Evolutionary conservation across 805 yeast species (phyloP), one percentile per base, ranked within the genome.

Genomic region (Kluyveromyces starmeri): DNA sequence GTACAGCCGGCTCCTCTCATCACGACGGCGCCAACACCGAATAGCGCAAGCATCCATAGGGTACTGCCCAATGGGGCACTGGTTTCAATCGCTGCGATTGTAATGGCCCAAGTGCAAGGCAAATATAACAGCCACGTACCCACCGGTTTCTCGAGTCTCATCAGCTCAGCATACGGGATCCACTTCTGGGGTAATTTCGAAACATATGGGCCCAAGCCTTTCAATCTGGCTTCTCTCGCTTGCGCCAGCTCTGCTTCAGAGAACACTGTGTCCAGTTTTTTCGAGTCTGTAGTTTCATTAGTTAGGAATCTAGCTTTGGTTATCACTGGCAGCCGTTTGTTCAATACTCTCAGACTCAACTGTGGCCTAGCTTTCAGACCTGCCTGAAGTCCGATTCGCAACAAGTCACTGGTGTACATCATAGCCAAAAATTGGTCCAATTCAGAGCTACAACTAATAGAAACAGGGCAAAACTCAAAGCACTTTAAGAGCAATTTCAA

Each of bases 1-100:
- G 95, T 88, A 56, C 99, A 92, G 0, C 98, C 99, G 2, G 96
- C 96, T 18, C 97, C 96, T 57, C 99, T 72, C 95, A 94, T 92
- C 12, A 89, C 68, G 25, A 88, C 50, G 0, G 96, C 73, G 10
- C 99, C 99, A 4, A 80, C 65, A 4, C 89, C 77, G 53, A 86
- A 92, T 10, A 86, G 61, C 0, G 73, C 68, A 21, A 84, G 53
- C 50, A 78, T 83, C 50, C 69, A 71, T 0, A 68, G 39, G 0
- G 89, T 78, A 1, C 75, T 68, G 0, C 71, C 40, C 1, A 85
- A 35, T 0, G 95, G 78, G 0, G 96, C 95, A 2, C 75, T 60
- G 2, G 77, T 59, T 45, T 75, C 65, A 44, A 70, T 80, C 0
- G 94, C 89, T 1, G 96, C 96, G 78, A 88, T 80, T 0, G 89